Base-by-base conservation (phyloP, 2,329 filamentous ascomycete genomes). In the Penicillium italicum region DNA sequence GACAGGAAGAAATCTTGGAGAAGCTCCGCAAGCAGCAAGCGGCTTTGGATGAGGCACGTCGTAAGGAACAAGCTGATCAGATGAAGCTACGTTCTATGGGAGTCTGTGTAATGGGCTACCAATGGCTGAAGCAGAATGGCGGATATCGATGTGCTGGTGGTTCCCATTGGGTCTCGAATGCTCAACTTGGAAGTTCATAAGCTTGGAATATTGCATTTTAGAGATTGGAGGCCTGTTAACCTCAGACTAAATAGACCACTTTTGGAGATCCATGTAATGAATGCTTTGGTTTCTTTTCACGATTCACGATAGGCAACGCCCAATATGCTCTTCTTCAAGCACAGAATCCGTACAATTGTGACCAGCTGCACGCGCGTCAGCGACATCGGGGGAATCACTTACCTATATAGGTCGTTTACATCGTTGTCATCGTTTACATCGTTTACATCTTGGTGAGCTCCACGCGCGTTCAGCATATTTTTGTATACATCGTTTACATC, bases 91-190 rank as follows among this genome's bases (percentile, higher is more conserved):
- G 66, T 60, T 30, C 61, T 1, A 76, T 83, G 74, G 87, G 87
- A 0, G 47, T 69, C 0, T 91, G 87, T 67, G 74, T 77, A 0
- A 36, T 52, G 18, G 87, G 86, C 0, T 90, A 45, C 64, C 51
- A 55, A 0, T 91, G 87, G 87, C 83, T 87, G 26, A 83, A 81
- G 62, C 79, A 86, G 63, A 38, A 2, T 1, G 66, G 63, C 1
- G 87, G 87, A 0, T 90, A 84, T 69, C 69, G 85, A 5, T 90
- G 87, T 72, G 78, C 78, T 0, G 87, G 81, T 0, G 86, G 86
- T 0, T 66, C 64, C 2, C 87, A 90, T 71, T 87, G 65, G 55
- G 70, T 85, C 18, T 64, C 64, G 3, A 72, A 83, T 64, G 66
- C 36, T 20, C 18, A 57, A 28, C 48, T 36, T 33, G 33, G 12